Evolutionary conservation across 164 flowering plant species (phyloP), one percentile per base, ranked within the genome.

Genomic region (Tetrastigma voinierianum): DNA sequence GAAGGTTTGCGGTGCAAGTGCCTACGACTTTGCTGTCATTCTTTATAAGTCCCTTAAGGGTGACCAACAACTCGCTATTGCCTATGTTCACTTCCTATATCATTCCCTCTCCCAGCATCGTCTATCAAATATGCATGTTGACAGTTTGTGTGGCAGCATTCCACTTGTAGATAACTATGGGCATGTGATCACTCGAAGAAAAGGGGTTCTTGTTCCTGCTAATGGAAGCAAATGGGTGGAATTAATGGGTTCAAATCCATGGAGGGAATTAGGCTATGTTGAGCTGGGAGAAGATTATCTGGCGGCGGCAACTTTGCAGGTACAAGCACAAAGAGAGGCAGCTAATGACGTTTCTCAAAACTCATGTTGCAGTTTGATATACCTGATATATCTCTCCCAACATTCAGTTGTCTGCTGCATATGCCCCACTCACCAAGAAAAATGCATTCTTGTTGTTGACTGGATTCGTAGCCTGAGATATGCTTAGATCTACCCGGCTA

Each of bases 131-230:
- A 9, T 1, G 10, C 69, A 82, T 11, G 74, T 73, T 17, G 7
- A 43, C n/a, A 1, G 16, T 15, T 60, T 86, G 25, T 84, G 84
- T 66, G 11, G 51, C 17, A 43, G 11, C 6, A 72, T 84, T 82
- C 90, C 88, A 7, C 70, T n/a, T 4, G 72, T 84, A 2, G 77
- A 82, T 71, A 81, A 62, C 23, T 80, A 83, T 67, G n/a, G 86
- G 0, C 9, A 12, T 57, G 77, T 81, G 47, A 63, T 19, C 21
- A 65, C 45, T 15, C 9, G 1, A 1, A 40, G 77, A 53, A 69
- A 52, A 13, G 80, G 78, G 14, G 75, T 89, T 70, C 87, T 86
- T 67, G 87, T 89, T 13, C 89, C 96, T 46, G 85, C 87, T 10
- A 76, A 69, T 44, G 88, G 75, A 49, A 87, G 92, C 68, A 84